phyloP scores from a whole-genome alignment of 1,139 yeast species.

The Taphrina sp. region DNA sequence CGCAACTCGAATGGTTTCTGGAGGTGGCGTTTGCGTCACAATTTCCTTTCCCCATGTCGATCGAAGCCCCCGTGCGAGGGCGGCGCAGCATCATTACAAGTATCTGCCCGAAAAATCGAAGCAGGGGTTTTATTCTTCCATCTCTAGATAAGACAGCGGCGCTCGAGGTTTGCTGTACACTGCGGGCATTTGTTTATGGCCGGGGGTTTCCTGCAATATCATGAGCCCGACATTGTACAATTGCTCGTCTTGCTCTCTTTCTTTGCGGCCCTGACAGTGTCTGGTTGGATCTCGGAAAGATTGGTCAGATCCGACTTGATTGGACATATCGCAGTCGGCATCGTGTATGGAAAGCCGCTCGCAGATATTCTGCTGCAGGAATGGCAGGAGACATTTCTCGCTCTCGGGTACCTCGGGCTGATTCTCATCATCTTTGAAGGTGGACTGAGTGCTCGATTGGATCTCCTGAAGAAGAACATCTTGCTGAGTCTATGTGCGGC shows the following conservation, averaged over 20 bases:
- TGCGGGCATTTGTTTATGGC: no score
- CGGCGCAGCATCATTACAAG: no score
- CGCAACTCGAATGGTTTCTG: no score
- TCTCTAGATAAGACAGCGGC: no score
- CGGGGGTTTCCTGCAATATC: constrained; percentile 4
- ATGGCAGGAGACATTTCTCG: constrained; percentile 17
- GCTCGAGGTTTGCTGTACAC: no score
- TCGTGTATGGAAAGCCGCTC: constrained; percentile 25
- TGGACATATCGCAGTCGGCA: constrained; percentile 27
- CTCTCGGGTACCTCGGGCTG: constrained; percentile 31
- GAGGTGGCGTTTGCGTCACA: no score
- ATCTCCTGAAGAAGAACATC: constrained; percentile 2
- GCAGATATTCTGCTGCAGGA: constrained; percentile 17
- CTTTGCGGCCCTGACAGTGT: constrained; percentile 8
- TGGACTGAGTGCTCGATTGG: constrained; percentile 14
- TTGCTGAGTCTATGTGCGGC: constrained; percentile 5
- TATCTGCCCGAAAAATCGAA: no score
- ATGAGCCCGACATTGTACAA: background rate
- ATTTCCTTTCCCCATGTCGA: no score
- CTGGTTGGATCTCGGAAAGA: constrained; percentile 2
- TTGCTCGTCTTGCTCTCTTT: background rate
- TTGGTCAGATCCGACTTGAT: constrained; percentile 11
- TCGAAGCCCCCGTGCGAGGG: no score
- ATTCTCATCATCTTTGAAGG: constrained; percentile 33
- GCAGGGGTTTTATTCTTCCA: no score